Conservation (phyloP, 768 basidiomycete species). For the Royoungia palumana region DNA sequence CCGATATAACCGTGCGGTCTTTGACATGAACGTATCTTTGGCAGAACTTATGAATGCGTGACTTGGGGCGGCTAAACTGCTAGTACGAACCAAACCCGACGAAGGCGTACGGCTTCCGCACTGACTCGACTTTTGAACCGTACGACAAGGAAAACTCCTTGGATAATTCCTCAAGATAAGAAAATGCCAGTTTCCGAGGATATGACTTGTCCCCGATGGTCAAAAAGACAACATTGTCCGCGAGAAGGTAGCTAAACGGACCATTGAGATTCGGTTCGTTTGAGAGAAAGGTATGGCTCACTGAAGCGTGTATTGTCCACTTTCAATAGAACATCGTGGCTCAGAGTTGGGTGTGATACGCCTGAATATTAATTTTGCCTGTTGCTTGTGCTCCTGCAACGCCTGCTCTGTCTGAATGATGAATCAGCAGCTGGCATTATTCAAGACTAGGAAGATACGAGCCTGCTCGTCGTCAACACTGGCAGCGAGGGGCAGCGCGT, state of each 20-base stretch:
- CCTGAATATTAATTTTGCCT: constrained; percentile 94
- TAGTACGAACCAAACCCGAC: constrained; percentile 84
- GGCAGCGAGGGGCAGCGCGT: constrained; percentile 88
- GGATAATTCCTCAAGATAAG: constrained; percentile 93
- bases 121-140: constrained; percentile 87
- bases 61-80: neutral
- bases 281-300: constrained; percentile 40
- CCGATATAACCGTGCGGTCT: constrained; percentile 91
- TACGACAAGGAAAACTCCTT: constrained; percentile 95
- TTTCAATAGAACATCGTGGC: constrained; percentile 95
- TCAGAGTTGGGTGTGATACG: constrained; percentile 93
- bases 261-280: constrained; percentile 4
- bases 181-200: constrained; percentile 95
- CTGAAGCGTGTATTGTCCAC: constrained; percentile 95
- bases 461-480: constrained; percentile 98
- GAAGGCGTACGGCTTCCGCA: constrained; percentile 97
- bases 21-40: constrained; percentile 97
- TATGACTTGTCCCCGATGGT: constrained; percentile 96
- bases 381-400: constrained; percentile 97
- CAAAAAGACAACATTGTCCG: constrained; percentile 91
- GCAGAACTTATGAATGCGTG: constrained; percentile 2
- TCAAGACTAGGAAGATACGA: constrained; percentile 12
- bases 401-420: constrained; percentile 78
- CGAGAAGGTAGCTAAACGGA: constrained; percentile 80
- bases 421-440: constrained; percentile 1